phyloP scores from a whole-genome alignment of 768 basidiomycete genomes.

The Panaeolus cyanescens region DNA sequence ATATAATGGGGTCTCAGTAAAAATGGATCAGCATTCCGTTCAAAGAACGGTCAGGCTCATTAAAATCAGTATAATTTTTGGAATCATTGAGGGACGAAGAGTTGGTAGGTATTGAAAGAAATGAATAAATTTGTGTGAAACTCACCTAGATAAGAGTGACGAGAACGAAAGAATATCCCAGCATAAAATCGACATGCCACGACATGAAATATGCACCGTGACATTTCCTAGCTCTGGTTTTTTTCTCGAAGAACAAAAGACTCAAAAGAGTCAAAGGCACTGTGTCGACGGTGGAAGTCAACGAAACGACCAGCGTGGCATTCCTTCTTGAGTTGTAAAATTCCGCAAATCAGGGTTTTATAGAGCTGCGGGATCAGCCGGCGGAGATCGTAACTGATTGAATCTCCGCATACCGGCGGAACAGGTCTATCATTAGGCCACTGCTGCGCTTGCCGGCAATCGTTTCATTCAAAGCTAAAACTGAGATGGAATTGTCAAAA shows the following conservation, averaged over 20 bases:
- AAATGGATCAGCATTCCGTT: conserved; percentile 38
- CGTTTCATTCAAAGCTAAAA: neutral
- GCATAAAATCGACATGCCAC: conserved; percentile 48
- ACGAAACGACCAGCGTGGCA: conserved; percentile 51
- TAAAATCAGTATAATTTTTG: conserved; percentile 51
- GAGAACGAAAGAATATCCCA: conserved; percentile 35
- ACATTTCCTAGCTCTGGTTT: conserved; percentile 52
- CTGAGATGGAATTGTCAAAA: neutral
- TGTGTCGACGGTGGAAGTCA: conserved; percentile 43
- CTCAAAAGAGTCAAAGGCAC: conserved; percentile 46
- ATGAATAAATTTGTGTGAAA: conserved; percentile 12
- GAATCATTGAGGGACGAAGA: conserved; percentile 37
- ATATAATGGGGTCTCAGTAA: conserved; percentile 33
- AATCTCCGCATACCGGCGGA: conserved; percentile 1
- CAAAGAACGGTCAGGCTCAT: conserved; percentile 45
- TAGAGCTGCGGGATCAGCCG: neutral
- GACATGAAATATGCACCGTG: conserved; percentile 36
- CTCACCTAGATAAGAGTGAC: conserved; percentile 23
- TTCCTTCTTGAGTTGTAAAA: conserved; percentile 32
- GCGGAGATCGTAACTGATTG: neutral
- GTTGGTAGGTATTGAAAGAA: conserved; percentile 1
- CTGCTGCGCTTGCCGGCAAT: neutral
- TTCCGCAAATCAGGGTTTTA: neutral
- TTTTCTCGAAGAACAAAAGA: conserved; percentile 42
- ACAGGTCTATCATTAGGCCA: conserved; percentile 2